Percentiles rank a stretch among this genome's conserved stretches.
These are phyloP conservation scores for Fusarium anthophilum DNA, from an alignment of 2,329 filamentous ascomycete genomes.

Conservation along the genomic window DNA sequence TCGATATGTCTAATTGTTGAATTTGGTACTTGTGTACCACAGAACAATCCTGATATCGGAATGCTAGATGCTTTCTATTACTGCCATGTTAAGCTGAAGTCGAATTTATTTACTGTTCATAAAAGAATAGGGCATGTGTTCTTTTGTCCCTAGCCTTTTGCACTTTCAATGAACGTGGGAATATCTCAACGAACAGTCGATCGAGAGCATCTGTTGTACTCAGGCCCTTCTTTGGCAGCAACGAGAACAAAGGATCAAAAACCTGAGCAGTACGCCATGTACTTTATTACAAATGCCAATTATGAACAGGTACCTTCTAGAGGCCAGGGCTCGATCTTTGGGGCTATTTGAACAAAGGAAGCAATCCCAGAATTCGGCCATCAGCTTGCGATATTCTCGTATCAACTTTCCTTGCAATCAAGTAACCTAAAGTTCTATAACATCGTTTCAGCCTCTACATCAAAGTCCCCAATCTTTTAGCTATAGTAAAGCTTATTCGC, in stretches of 20 bases:
- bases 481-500: too few relatives aligned
- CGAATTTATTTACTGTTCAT: fast-evolving
- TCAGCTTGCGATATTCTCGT: too few relatives aligned
- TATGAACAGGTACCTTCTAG: not conserved
- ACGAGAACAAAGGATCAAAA: not conserved
- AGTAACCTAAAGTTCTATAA: too few relatives aligned
- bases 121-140: fast-evolving
- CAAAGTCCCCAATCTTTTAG: too few relatives aligned
- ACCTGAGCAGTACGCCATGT: fast-evolving
- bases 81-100: not conserved
- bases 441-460: too few relatives aligned
- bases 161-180: fast-evolving
- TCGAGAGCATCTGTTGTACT: fast-evolving
- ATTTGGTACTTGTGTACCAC: not conserved
- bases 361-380: not conserved
- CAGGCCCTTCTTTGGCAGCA: fast-evolving
- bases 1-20: too few relatives aligned
- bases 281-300: fast-evolving
- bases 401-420: too few relatives aligned
- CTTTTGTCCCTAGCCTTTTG: not conserved
- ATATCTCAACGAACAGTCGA: not conserved
- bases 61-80: not conserved
- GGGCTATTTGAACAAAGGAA: not conserved
- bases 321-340: not conserved
- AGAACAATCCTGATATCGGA: not conserved